Conservation (phyloP, 805 yeast genomes). For the Ogataea paraovalis region DNA sequence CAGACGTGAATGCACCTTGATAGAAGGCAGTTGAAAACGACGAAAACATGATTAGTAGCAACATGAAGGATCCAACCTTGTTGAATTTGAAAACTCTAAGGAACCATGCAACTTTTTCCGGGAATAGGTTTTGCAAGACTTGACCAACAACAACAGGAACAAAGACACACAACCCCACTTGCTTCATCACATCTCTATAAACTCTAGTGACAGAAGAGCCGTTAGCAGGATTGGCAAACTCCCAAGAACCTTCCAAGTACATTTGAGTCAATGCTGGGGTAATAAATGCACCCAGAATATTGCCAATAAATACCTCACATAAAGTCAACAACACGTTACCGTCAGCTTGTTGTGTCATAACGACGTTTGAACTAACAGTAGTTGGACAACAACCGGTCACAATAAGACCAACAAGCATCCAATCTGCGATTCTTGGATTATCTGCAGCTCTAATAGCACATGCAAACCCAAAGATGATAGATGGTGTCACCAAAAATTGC, state of each 20-base stretch:
- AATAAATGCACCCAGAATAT: constrained; percentile 78
- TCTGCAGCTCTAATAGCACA: constrained; percentile 59
- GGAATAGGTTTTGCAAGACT: constrained; percentile 65
- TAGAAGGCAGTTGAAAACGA: constrained; percentile 86
- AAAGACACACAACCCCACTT: constrained; percentile 74
- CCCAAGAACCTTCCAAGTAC: constrained; percentile 57
- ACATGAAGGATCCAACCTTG: constrained; percentile 78
- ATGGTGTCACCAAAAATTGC: constrained; percentile 56
- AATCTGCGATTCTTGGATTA: constrained; percentile 58
- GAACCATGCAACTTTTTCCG: constrained; percentile 59
- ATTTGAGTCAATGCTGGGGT: constrained; percentile 83
- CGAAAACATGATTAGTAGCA: constrained; percentile 52
- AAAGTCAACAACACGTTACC: constrained; percentile 74
- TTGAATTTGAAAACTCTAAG: constrained; percentile 53
- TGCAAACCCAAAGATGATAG: constrained; percentile 63
- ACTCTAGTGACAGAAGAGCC: constrained; percentile 51
- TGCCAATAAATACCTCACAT: constrained; percentile 84
- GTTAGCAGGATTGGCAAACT: constrained; percentile 75
- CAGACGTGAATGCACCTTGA: constrained; percentile 65
- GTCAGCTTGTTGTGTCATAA: constrained; percentile 82
- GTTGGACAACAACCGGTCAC: constrained; percentile 89
- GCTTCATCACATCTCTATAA: constrained; percentile 79
- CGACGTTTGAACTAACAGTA: constrained; percentile 87
- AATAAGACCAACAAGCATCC: constrained; percentile 78
- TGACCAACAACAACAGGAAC: constrained; percentile 90